Base-by-base conservation (phyloP, 2,329 filamentous ascomycete genomes). In the Penicillium psychrosexuale region DNA sequence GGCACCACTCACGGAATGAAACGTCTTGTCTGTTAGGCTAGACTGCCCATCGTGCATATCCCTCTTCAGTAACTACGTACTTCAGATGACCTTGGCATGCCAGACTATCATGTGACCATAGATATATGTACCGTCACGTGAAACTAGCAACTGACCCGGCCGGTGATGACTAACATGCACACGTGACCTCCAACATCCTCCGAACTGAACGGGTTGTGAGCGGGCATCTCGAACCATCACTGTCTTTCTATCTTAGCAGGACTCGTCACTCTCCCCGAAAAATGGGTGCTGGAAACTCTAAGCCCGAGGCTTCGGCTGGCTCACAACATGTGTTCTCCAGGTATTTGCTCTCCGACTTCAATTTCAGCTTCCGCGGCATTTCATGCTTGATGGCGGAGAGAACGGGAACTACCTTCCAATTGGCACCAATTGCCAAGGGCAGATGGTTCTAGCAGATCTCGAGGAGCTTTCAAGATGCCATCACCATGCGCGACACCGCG, bases 221-320 rank as follows among this genome's bases (percentile, higher is more conserved):
- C 52, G 52, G 52, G 40, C 52, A 51, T 51, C 33, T 24, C 24
- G 39, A 45, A 54, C n/a, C 51, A 53, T 31, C 30, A 48, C 36
- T 38, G 47, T 27, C 40, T 33, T 45, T 55, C 39, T 28, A 55
- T 45, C 52, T 45, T 34, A 13, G 45, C 52, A 55, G 47, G 52
- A 51, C 52, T 45, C 17, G 47, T 51, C 52, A 31, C 51, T 40
- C 19, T 46, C 34, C 38, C 30, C 17, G 24, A 40, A 55, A 42
- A 55, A 87, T 87, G 84, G 84, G 84, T 71, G 79, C 80, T 68
- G 82, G 82, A 64, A 79, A 79, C 74, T 87, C 84, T 50, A 86
- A 85, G 75, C 80, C 81, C 64, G 77, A 81, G 60, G 75, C 74
- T 60, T 73, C 78, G 66, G 75, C 69, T 57, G 67, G 65, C 61